Percentiles rank a stretch among this genome's conserved stretches.
phyloP scores from a whole-genome alignment of 2,329 filamentous ascomycete genomes.

The Xylogone sp. region DNA sequence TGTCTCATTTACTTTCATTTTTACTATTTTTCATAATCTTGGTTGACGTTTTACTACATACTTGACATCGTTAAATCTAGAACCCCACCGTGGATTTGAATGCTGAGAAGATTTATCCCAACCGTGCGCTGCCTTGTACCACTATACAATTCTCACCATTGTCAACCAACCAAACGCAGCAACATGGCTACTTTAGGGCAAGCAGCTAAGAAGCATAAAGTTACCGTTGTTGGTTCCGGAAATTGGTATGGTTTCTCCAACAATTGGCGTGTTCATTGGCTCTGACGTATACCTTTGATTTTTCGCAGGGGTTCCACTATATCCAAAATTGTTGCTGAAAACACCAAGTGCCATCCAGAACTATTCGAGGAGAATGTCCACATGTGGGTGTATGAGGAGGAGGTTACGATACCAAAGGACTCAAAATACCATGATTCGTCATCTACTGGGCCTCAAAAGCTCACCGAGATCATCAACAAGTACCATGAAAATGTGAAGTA shows the following conservation, averaged over 20 bases:
- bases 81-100: background rate
- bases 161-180: conserved; percentile 1
- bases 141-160: background rate
- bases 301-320: conserved; percentile 83
- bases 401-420: conserved; percentile 68
- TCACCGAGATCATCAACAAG: conserved; percentile 87
- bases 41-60: background rate
- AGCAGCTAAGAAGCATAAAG: conserved; percentile 76
- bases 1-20: background rate
- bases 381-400: conserved; percentile 99
- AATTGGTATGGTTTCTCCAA: conserved; percentile 67
- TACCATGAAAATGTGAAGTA: conserved; percentile 98
- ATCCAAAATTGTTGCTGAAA: conserved; percentile 94
- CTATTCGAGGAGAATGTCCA: conserved; percentile 87
- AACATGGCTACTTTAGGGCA: conserved; percentile 37
- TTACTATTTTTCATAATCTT: background rate
- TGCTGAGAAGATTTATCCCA: background rate
- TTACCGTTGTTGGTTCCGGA: conserved; percentile 90
- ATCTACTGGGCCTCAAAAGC: conserved; percentile 69
- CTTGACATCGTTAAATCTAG: background rate
- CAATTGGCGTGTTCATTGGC: background rate
- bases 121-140: background rate
- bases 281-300: conserved; percentile 2
- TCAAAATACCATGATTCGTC: conserved; percentile 69
- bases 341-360: conserved; percentile 70